Conservation (phyloP, 2,329 filamentous ascomycete species). For the Pestalotiopsis sp. region DNA sequence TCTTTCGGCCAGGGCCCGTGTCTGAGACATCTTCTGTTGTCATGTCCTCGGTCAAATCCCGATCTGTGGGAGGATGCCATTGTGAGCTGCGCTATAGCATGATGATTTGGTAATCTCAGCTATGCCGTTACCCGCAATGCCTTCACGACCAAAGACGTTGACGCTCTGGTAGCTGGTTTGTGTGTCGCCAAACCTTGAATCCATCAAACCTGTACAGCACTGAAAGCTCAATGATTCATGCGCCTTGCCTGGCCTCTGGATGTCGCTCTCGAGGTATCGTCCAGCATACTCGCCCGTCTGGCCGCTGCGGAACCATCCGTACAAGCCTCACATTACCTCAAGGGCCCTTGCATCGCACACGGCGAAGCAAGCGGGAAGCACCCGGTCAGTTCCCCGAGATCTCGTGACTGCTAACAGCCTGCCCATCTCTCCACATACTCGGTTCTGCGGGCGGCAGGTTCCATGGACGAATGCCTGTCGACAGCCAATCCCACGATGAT, state of each 20-base stretch:
- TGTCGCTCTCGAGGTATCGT: too few relatives aligned
- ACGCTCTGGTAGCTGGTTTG: background rate
- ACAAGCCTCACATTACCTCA: background rate
- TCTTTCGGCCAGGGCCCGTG: background rate
- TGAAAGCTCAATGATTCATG: background rate
- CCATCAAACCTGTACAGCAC: background rate
- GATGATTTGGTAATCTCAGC: background rate
- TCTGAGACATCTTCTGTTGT: background rate
- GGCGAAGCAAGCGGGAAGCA: background rate
- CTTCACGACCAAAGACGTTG: background rate
- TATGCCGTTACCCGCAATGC: background rate
- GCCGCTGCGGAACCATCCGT: background rate
- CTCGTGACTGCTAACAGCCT: background rate
- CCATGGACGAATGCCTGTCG: background rate
- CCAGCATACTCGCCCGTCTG: background rate
- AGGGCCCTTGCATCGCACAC: background rate
- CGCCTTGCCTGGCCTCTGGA: background rate
- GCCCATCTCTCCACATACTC: background rate
- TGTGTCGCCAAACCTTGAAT: background rate
- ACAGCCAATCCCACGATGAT: background rate
- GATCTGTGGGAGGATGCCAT: background rate
- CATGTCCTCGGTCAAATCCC: background rate
- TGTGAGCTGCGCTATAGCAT: background rate
- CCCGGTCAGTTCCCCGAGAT: background rate
- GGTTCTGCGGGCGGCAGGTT: background rate